Evolutionary conservation across 2,329 filamentous ascomycete genomes (phyloP), one percentile per base, ranked within the genome.

Genomic region (Sarocladium strictum): DNA sequence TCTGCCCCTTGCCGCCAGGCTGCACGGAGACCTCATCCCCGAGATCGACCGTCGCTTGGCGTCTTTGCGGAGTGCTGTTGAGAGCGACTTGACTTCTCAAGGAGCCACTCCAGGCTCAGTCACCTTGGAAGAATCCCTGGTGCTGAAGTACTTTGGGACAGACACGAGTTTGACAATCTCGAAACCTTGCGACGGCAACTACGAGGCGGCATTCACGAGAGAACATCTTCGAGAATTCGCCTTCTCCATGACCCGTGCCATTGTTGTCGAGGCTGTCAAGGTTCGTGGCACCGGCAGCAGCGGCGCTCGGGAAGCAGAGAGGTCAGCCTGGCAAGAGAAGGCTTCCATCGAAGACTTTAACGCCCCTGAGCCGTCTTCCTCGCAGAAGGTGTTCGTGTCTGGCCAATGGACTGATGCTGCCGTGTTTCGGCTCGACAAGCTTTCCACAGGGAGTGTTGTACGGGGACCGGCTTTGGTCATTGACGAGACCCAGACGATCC

Each of bases 101-200:
- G 72, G 74, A 0, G 74, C 77, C 41, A 53, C 62, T 0, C 53
- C 60, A 1, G 63, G 67, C 1, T 70, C 73, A 7, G 66, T 78
- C 32, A 68, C 72, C 12, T 65, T 73, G 24, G 63, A 68, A 7
- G 62, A 67, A 17, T 76, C 73, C 35, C 64, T 79, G 2, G 75
- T 75, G 51, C 66, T 79, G 58, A 69, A 75, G 32, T 78, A 79
- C 53, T 73, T 76, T 58, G 76, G 77, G 1, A 77, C 74, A 1
- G 75, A 78, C 51, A 77, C 75, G 0, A 73, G 68, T 19, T 60
- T 80, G 33, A 75, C 76, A 68, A 74, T 80, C 15, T 61, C 74
- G 3, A 67, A 65, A 9, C 66, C 69, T 3, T 58, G 57, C 3
- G 64, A 70, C 17, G 64, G 64, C 10, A 63, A 73, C 51, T 75